Evolutionary conservation across 225 moss, liverwort and hornwort genomes (phyloP), one percentile per base, ranked within the genome.

Genomic region (Anthoceros angustus): DNA sequence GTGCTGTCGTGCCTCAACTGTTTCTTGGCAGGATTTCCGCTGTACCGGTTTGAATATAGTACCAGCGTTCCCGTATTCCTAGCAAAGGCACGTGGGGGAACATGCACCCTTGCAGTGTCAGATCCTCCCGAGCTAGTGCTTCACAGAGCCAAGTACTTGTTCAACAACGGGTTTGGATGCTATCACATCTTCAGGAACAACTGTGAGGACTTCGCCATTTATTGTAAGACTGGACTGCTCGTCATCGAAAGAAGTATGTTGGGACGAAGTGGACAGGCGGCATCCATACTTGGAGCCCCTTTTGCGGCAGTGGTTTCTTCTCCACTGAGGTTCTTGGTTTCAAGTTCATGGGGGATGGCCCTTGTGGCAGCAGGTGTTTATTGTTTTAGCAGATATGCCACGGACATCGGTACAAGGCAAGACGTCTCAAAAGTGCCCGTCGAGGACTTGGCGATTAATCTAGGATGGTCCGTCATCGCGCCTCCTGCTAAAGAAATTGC

Each of bases 141-240:
- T 43, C 88, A 95, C 68, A 85, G 95, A 2, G 91, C 95, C 18
- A 87, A 77, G 14, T 95, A 91, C 70, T 66, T 95, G 41, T 69
- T 76, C 73, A 80, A 76, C 65, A 87, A 88, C 61, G 88, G 91
- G 5, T 88, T 88, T 64, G 95, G 95, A 20, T 71, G 83, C 18
- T 95, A 95, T 48, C 91, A 88, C 70, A 66, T 95, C 42, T 95
- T 91, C 66, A 86, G 79, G 69, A 95, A 95, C 76, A 95, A 95
- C 61, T 95, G 95, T 61, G 95, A 95, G 75, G 95, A 95, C 39
- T 95, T 95, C 68, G 95, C 95, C 64, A 95, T 95, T 16, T 95
- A 95, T 41, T 91, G 95, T 79, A 95, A 91, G 74, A 95, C 95
- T 9, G 95, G 88, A 39, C 74, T 95, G 62, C 70, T 95, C 62